These are phyloP conservation scores for Boletus rufocinnamomeus DNA, from an alignment of 768 basidiomycete genomes.

Conservation along the genomic window DNA sequence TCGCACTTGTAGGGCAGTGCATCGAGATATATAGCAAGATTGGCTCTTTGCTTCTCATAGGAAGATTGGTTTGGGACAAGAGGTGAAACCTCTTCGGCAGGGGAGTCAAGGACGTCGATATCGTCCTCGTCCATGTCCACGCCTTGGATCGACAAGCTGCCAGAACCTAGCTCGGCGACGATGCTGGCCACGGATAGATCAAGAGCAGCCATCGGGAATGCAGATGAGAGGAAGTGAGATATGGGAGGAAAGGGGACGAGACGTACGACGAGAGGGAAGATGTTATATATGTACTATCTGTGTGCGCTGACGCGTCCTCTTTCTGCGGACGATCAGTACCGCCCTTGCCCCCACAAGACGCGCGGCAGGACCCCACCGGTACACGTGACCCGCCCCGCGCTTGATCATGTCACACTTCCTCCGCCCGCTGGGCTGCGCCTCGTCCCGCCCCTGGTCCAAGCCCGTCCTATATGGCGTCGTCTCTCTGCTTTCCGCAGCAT, in stretches of 20 bases:
- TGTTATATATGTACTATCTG: conserved; percentile 18
- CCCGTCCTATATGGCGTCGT: conserved; percentile 37
- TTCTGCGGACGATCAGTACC: conserved; percentile 3
- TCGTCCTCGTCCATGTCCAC: conserved; percentile 62
- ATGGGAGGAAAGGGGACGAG: conserved; percentile 18
- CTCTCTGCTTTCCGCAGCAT: conserved; percentile 33
- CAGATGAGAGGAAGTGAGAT: conserved; percentile 23
- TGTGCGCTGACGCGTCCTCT: conserved; percentile 33
- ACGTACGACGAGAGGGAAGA: conserved; percentile 26
- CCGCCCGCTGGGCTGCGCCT: conserved; percentile 1
- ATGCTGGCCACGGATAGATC: conserved; percentile 26
- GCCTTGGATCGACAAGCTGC: conserved; percentile 25
- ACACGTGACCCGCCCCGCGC: conserved; percentile 15
- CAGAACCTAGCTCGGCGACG: conserved; percentile 27
- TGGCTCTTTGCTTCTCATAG: conserved; percentile 58
- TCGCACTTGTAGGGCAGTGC: conserved; percentile 76
- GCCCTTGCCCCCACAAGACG: not conserved
- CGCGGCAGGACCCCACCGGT: not conserved
- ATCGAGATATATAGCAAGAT: conserved; percentile 66
- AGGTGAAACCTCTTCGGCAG: conserved; percentile 34
- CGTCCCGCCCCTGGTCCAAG: conserved; percentile 15
- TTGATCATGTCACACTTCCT: conserved; percentile 14
- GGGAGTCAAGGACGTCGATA: conserved; percentile 45
- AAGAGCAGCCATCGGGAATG: conserved; percentile 22
- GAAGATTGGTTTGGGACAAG: conserved; percentile 36